Evolutionary conservation across 148 eudicot species (phyloP), one percentile per base, ranked within the genome.

Genomic region (Tetragonia tetragonoides): DNA sequence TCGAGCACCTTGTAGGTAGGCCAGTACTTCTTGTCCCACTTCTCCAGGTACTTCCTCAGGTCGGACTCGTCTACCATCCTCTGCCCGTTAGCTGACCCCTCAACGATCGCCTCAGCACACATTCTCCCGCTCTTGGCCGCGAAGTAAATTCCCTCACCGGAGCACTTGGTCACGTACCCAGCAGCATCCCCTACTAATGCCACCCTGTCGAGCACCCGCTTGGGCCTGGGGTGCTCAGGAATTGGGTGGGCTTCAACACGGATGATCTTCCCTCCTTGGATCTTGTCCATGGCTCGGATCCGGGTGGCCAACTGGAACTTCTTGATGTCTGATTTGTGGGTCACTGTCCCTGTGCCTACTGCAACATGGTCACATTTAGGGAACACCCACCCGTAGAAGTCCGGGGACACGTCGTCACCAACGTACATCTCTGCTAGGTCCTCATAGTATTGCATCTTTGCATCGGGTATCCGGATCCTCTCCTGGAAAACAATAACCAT

Each of bases 1-100:
- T 95, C 99, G 78, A 95, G 59, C 71, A 95, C 99, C 86, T 93
- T 95, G 88, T 95, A 95, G 0, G 97, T 93, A 4, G 97, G 99
- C 99, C 97, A 95, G n/a, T 95, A 95, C 53, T 96, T 90, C 85
- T 90, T 90, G 83, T 95, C 99, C 99, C 98, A 94, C 72, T 86
- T 88, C 88, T 89, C 88, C 83, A 93, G 81, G 81, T 93, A 93
- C 82, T 74, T 88, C 88, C 99, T 89, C 83, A 95, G 42, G 78
- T 93, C 98, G 6, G 76, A 77, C 74, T 94, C 98, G n/a, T 92
- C 82, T 66, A 94, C 91, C 95, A 93, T 81, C 75, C 97, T 86
- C 81, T 87, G 84, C 83, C 99, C 99, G 14, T 83, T 88, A 71
- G 81, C 97, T 4, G 98, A 92, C 4, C 98, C 98, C 74, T 88